Evolutionary conservation across 345 rosid genomes (phyloP).

Genomic region (Lepidium aucheri): DNA sequence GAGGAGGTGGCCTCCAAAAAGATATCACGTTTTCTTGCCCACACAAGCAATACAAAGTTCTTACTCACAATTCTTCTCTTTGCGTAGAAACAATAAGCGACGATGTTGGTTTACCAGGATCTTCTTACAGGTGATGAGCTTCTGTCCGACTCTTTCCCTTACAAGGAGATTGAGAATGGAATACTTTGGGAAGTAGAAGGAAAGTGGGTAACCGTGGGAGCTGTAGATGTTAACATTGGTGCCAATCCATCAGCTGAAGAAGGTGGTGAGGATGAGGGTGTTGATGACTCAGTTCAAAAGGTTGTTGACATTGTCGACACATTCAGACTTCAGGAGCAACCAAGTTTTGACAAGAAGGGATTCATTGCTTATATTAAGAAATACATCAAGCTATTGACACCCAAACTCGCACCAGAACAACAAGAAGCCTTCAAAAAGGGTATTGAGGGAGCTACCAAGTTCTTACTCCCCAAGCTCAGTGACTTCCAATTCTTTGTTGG

Average conservation of each 20-base stretch:
- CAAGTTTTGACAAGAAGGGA: constrained; percentile 71
- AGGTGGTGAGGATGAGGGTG: constrained; percentile 66
- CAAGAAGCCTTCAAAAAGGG: constrained; percentile 62
- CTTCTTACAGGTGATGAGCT: constrained; percentile 75
- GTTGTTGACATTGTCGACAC: constrained; percentile 89
- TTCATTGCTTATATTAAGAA: constrained; percentile 55
- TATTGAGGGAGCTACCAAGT: constrained; percentile 79
- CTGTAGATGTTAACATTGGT: constrained; percentile 60
- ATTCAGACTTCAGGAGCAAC: constrained; percentile 99
- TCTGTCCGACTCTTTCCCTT: constrained; percentile 77
- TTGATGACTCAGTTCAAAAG: constrained; percentile 66
- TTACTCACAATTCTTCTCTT: too few relatives aligned
- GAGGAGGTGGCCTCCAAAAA: too few relatives aligned
- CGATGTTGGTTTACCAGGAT: constrained; percentile 73
- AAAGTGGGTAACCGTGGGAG: constrained; percentile 80
- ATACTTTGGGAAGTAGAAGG: constrained; percentile 85
- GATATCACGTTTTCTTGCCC: too few relatives aligned
- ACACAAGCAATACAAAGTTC: too few relatives aligned
- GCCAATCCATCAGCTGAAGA: constrained; percentile 95
- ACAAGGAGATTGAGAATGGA: constrained; percentile 63
- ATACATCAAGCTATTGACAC: constrained; percentile 54
- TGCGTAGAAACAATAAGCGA: too few relatives aligned
- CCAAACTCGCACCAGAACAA: constrained; percentile 48
- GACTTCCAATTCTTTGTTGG: constrained; percentile 90
- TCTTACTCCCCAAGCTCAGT: constrained; percentile 53